phyloP scores from a whole-genome alignment of 176 grass and related monocot genomes.

The Stipa capillata region DNA sequence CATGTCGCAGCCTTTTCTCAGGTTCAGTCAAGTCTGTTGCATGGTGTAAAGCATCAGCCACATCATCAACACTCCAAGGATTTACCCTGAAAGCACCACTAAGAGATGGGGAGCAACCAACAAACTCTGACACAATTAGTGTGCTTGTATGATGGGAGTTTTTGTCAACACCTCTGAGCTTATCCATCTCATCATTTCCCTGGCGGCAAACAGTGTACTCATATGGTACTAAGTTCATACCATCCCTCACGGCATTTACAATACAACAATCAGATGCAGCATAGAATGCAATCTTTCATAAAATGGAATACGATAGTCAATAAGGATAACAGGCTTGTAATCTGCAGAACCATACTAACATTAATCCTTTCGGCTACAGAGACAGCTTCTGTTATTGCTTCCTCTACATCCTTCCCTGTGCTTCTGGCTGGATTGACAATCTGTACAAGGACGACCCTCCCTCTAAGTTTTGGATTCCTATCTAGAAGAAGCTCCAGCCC shows the following conservation, averaged over 20 bases:
- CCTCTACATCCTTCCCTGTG: constrained; percentile 63
- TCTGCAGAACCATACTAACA: constrained; percentile 38
- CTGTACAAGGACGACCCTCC: constrained; percentile 62
- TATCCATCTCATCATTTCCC: constrained; percentile 57
- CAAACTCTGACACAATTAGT: too few relatives aligned
- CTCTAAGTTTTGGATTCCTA: constrained; percentile 57
- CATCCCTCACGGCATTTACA: constrained; percentile 82
- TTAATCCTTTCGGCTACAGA: constrained; percentile 69
- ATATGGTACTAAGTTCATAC: constrained; percentile 82
- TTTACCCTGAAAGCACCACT: too few relatives aligned
- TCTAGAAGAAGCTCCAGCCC: constrained; percentile 71
- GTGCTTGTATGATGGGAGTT: constrained; percentile 47
- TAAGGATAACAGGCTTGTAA: constrained; percentile 73
- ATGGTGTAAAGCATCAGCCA: constrained; percentile 48
- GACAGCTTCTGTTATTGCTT: constrained; percentile 62
- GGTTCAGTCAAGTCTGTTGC: constrained; percentile 40
- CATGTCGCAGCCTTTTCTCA: constrained; percentile 61
- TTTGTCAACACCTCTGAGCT: not conserved
- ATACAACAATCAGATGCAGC: constrained; percentile 73
- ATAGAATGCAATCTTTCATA: constrained; percentile 71
- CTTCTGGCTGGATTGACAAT: too few relatives aligned
- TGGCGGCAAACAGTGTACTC: constrained; percentile 80
- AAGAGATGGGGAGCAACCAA: too few relatives aligned
- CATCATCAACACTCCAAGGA: too few relatives aligned
- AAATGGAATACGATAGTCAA: constrained; percentile 66